These are phyloP conservation scores for Centella asiatica DNA, from an alignment of 129 eudicot species.

Conservation along the genomic window DNA sequence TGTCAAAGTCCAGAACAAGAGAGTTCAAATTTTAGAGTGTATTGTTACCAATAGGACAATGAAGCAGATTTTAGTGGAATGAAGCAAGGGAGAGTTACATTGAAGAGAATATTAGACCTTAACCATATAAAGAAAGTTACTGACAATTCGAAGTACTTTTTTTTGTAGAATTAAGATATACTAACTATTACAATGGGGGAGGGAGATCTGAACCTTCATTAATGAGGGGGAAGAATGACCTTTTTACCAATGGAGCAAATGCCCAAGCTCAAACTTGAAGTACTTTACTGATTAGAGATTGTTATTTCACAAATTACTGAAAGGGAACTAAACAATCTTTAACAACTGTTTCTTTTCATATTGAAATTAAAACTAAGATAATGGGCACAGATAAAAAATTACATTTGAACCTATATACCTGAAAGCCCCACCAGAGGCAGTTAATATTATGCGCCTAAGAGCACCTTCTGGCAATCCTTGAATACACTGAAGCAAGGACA, in stretches of 20 bases:
- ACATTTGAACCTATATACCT: conserved; percentile 37
- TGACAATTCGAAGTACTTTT: no score
- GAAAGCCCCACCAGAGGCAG: conserved; percentile 99
- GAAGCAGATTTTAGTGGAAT: background rate
- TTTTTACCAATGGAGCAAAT: no score
- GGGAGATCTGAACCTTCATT: no score
- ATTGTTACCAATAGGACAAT: background rate
- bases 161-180: no score
- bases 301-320: background rate
- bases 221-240: no score
- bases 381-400: background rate
- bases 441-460: conserved; percentile 82
- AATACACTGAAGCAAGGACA: conserved; percentile 64
- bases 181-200: no score
- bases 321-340: background rate
- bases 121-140: no score
- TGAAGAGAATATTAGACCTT: background rate
- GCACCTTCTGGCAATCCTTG: conserved; percentile 97
- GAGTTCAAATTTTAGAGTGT: background rate
- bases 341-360: background rate
- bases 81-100: background rate
- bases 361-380: background rate
- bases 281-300: no score
- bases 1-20: background rate
- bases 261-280: no score